Conservation (phyloP, 1,284 basidiomycete genomes). For the Cryptococcus wingfieldii region DNA sequence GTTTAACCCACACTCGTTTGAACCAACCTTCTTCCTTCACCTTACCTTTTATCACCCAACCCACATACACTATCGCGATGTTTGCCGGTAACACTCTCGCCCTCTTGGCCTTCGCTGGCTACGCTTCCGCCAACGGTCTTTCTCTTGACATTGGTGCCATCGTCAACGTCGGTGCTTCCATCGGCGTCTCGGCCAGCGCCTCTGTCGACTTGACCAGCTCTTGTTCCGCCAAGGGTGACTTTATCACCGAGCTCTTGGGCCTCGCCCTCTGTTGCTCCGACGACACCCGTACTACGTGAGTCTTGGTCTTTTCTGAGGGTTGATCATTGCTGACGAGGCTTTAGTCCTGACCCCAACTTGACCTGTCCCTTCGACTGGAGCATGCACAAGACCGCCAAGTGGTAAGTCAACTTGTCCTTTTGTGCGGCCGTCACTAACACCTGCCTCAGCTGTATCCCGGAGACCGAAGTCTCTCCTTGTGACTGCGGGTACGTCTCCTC, state of each 20-base stretch:
- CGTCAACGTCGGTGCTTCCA: constrained; percentile 18
- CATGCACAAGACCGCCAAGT: constrained; percentile 15
- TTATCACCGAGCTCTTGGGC: constrained; percentile 13
- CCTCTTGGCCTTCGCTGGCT: constrained; percentile 14
- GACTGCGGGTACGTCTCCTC: constrained; percentile 27
- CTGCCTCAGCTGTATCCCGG: constrained; percentile 25
- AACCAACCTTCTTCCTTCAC: no score
- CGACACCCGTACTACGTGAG: constrained; percentile 13
- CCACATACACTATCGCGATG: constrained; percentile 4
- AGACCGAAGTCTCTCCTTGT: constrained; percentile 25
- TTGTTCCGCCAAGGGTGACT: constrained; percentile 15
- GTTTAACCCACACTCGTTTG: no score
- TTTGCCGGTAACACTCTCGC: constrained; percentile 8
- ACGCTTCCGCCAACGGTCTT: constrained; percentile 9
- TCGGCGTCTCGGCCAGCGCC: constrained; percentile 7
- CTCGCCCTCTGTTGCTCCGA: constrained; percentile 13
- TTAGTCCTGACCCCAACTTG: constrained; percentile 6
- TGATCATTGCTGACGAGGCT: not conserved
- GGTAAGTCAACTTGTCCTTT: constrained; percentile 9
- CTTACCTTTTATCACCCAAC: no score
- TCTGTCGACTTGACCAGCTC: constrained; percentile 3
- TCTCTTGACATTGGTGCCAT: constrained; percentile 1
- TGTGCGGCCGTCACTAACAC: no score
- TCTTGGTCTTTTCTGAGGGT: not conserved
- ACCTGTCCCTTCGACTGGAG: constrained; percentile 21